Percentiles rank a stretch among this genome's conserved stretches.
Evolutionary conservation across 2,329 filamentous ascomycete species (phyloP).

Genomic region (Fusarium compactum): DNA sequence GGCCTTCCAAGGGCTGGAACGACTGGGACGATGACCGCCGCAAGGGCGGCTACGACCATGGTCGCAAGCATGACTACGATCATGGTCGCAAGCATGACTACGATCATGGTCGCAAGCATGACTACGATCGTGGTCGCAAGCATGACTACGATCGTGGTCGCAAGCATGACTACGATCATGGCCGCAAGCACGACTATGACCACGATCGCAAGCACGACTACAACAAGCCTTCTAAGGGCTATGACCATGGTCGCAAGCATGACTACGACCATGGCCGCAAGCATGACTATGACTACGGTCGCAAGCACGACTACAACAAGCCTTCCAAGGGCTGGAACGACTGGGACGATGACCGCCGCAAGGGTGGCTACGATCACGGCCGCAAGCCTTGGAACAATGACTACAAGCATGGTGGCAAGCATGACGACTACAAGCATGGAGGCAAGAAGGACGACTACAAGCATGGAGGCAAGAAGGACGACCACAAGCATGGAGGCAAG

Average conservation of each 20-base stretch:
- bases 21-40: neutral
- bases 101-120: neutral
- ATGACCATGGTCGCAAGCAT: neutral
- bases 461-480: too few relatives aligned
- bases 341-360: neutral
- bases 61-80: neutral
- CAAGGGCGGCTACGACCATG: neutral
- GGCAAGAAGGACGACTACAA: too few relatives aligned
- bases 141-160: neutral
- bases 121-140: neutral
- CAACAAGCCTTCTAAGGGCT: too few relatives aligned
- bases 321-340: too few relatives aligned
- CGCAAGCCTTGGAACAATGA: too few relatives aligned
- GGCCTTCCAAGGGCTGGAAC: neutral
- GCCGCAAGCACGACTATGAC: neutral
- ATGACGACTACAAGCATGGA: too few relatives aligned
- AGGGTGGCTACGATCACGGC: neutral
- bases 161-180: neutral
- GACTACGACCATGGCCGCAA: neutral
- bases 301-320: neutral
- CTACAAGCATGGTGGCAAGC: too few relatives aligned
- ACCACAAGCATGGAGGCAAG: too few relatives aligned
- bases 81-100: neutral
- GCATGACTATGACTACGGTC: neutral
- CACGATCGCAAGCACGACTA: neutral